These are phyloP conservation scores for Xylariaceae sp. DNA, from an alignment of 2,329 filamentous ascomycete species.

Conservation along the genomic window DNA sequence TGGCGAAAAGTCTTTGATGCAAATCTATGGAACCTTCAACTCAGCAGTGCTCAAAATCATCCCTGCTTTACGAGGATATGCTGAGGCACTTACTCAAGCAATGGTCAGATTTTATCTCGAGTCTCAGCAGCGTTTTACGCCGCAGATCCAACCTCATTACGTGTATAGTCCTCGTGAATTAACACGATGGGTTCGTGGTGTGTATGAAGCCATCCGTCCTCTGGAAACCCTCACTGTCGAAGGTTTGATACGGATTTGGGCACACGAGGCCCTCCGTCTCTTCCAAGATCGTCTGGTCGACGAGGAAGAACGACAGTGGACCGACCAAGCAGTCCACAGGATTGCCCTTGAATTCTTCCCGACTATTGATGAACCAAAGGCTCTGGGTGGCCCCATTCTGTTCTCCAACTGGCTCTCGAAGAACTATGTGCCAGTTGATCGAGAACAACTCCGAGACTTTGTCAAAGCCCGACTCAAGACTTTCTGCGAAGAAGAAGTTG, in stretches of 20 bases:
- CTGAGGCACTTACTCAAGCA: slow-evolving; percentile 87
- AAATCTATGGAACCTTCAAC: slow-evolving; percentile 99
- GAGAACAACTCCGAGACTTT: slow-evolving; percentile 91
- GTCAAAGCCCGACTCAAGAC: slow-evolving; percentile 96
- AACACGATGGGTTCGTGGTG: slow-evolving; percentile 93
- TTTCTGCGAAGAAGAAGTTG: slow-evolving; percentile 98
- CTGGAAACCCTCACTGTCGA: slow-evolving; percentile 85
- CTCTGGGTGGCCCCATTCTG: slow-evolving; percentile 86
- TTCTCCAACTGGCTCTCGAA: slow-evolving; percentile 99
- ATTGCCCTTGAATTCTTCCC: slow-evolving; percentile 93
- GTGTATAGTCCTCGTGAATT: slow-evolving; percentile 99
- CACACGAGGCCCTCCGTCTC: slow-evolving; percentile 89
- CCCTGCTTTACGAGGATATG: slow-evolving; percentile 88
- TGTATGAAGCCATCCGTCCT: slow-evolving; percentile 94
- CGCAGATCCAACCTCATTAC: slow-evolving; percentile 96
- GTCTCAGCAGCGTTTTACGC: slow-evolving; percentile 90
- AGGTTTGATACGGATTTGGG: slow-evolving; percentile 94
- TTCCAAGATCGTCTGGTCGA: slow-evolving; percentile 97
- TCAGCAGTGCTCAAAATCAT: slow-evolving; percentile 94
- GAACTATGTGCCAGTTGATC: slow-evolving; percentile 95
- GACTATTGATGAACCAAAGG: slow-evolving; percentile 85
- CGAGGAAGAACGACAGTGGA: slow-evolving; percentile 94
- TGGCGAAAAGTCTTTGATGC: slow-evolving; percentile 85
- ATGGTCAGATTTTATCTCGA: slow-evolving; percentile 98
- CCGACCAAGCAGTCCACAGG: slow-evolving; percentile 77